Percentiles rank a stretch among this genome's conserved stretches.
Evolutionary conservation across 352 stramenopile species (phyloP).

Genomic region (Phytophthora pini): DNA sequence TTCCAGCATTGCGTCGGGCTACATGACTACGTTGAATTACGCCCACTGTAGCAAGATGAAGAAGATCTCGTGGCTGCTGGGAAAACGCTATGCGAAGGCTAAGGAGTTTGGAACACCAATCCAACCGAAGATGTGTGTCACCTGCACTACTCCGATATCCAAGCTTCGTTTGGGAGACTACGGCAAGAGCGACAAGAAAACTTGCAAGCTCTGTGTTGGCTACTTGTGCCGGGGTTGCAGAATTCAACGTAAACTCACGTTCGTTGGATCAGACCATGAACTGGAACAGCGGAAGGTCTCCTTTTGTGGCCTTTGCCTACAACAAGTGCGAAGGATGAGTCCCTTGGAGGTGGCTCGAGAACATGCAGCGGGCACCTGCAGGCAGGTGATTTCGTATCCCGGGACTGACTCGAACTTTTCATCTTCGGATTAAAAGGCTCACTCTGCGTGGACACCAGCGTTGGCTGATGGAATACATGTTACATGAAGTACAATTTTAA

Average conservation of each 20-base stretch:
- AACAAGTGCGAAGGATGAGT: conserved; percentile 33
- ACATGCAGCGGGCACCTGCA: conserved; percentile 9
- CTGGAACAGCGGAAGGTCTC: conserved; percentile 40
- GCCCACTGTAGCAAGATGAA: conserved; percentile 50
- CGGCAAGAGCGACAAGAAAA: conserved; percentile 21
- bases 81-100: conserved; percentile 26
- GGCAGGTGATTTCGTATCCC: conserved; percentile 7
- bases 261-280: conserved; percentile 30
- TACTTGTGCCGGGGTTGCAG: conserved; percentile 47
- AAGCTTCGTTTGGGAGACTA: conserved; percentile 31
- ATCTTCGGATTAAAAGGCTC: conserved; percentile 3
- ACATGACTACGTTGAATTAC: conserved; percentile 40
- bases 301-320: conserved; percentile 38
- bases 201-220: conserved; percentile 45
- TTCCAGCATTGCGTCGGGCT: conserved; percentile 25
- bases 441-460: conserved; percentile 24
- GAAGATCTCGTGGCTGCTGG: conserved; percentile 40
- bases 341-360: conserved; percentile 31
- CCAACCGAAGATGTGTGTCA: conserved; percentile 33
- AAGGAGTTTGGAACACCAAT: conserved; percentile 24
- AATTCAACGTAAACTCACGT: conserved; percentile 45
- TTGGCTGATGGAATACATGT: conserved; percentile 39
- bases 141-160: conserved; percentile 30
- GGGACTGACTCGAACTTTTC: background rate
- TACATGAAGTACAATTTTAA: too few species aligned